Conservation (phyloP, 1,139 yeast species). For the Debaryomyces psychrophilus region DNA sequence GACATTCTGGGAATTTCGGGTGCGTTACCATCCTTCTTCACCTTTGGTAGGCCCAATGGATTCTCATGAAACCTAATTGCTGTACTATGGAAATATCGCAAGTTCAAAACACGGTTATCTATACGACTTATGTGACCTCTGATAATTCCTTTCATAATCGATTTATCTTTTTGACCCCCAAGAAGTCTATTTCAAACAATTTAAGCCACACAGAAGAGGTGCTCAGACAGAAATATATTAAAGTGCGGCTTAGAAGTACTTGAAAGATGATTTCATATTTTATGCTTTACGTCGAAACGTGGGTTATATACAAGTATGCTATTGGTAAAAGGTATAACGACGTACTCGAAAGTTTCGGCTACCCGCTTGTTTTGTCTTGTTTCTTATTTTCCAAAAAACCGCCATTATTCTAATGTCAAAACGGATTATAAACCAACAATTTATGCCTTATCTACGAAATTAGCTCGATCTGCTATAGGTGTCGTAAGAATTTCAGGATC, state of each 20-base stretch:
- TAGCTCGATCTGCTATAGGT: slow-evolving; percentile 84
- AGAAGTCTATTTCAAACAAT: not conserved
- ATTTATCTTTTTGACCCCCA: not conserved
- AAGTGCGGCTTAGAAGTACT: not conserved
- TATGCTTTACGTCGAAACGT: not conserved
- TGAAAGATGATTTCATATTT: not conserved
- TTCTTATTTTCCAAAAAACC: not conserved
- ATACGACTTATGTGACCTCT: not conserved
- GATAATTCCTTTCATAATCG: not conserved
- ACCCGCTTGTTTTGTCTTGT: not conserved
- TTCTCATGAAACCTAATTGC: slow-evolving; percentile 28
- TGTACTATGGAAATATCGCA: slow-evolving; percentile 8
- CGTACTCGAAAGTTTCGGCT: not conserved
- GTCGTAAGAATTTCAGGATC: slow-evolving; percentile 85
- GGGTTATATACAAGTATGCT: not conserved
- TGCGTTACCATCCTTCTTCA: slow-evolving; percentile 19
- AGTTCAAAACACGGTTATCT: not conserved
- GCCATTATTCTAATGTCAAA: not conserved
- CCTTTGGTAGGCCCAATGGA: slow-evolving; percentile 57
- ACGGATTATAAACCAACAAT: slow-evolving; percentile 57
- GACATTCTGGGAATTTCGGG: slow-evolving; percentile 44
- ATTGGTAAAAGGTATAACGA: not conserved
- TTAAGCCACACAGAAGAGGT: not conserved
- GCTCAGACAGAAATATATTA: too few species aligned
- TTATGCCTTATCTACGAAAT: slow-evolving; percentile 85